Conservation (phyloP, 1,284 basidiomycete species). For the Apiotrichum gracile region DNA sequence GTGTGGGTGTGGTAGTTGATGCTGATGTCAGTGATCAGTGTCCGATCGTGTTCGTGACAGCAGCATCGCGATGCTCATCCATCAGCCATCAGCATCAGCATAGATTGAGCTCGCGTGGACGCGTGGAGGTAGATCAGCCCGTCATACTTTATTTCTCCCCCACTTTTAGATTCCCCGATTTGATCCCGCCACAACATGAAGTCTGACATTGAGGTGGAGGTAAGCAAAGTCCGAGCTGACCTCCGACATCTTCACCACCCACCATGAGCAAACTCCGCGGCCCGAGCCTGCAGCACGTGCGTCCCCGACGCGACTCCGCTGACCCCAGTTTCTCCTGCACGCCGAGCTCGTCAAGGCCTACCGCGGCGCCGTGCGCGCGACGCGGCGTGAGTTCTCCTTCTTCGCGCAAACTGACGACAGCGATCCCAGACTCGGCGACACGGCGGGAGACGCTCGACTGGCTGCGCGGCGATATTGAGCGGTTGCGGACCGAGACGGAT, state of each 20-base stretch:
- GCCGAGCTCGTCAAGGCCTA: constrained; percentile 41
- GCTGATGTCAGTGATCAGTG: not conserved
- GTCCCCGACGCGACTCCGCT: not conserved
- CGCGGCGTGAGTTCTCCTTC: constrained; percentile 31
- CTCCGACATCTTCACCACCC: not conserved
- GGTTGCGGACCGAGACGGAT: constrained; percentile 30
- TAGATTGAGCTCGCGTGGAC: not conserved
- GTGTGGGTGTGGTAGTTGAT: not conserved
- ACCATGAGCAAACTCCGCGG: not conserved
- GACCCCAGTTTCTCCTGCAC: constrained; percentile 40
- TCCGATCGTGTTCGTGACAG: not conserved
- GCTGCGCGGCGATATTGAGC: constrained; percentile 40
- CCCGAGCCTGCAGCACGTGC: constrained; percentile 2
- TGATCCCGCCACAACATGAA: too few relatives aligned
- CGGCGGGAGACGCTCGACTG: constrained; percentile 46
- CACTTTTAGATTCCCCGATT: not conserved
- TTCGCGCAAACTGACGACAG: constrained; percentile 20
- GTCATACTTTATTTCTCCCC: not conserved
- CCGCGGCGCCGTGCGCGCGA: constrained; percentile 41
- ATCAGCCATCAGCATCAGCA: not conserved
- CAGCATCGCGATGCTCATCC: not conserved
- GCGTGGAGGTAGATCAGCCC: not conserved
- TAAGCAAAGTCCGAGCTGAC: too few relatives aligned
- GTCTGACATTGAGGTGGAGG: too few relatives aligned
- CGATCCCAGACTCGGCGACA: constrained; percentile 39